A percentile compares a stretch with the other conserved stretches of the same genome.
Conservation (phyloP, 2,329 filamentous ascomycete genomes). For the Xylariales sp. region DNA sequence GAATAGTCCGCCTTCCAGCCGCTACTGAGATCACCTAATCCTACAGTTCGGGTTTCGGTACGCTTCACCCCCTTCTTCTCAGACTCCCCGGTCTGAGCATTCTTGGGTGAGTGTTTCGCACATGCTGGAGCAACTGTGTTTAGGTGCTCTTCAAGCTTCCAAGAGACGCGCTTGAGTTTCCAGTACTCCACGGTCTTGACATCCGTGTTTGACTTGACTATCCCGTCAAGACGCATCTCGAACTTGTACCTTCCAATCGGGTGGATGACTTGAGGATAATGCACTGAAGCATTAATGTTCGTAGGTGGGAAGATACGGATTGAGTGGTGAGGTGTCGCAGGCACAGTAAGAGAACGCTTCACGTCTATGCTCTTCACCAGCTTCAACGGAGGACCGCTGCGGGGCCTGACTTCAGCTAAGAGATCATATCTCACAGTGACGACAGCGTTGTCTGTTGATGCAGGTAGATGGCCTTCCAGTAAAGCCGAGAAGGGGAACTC, state of each 20-base stretch:
- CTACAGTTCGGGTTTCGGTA: slow-evolving; percentile 71
- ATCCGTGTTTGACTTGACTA: slow-evolving; percentile 65
- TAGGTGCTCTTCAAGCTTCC: slow-evolving; percentile 86
- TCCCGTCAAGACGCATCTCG: slow-evolving; percentile 77
- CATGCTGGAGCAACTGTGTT: slow-evolving; percentile 78
- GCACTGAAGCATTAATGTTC: slow-evolving; percentile 81
- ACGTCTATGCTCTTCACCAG: slow-evolving; percentile 67
- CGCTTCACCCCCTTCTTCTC: slow-evolving; percentile 65
- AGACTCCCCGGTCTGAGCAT: slow-evolving; percentile 34
- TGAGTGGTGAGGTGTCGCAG: slow-evolving; percentile 79
- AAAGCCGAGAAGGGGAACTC: slow-evolving; percentile 86
- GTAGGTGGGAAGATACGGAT: slow-evolving; percentile 95
- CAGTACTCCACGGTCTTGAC: slow-evolving; percentile 72
- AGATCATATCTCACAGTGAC: slow-evolving; percentile 76
- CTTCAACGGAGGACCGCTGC: slow-evolving; percentile 53
- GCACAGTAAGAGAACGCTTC: slow-evolving; percentile 69
- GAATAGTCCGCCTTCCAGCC: slow-evolving; percentile 81
- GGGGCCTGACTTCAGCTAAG: slow-evolving; percentile 58
- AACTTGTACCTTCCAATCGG: slow-evolving; percentile 79
- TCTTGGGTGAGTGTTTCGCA: slow-evolving; percentile 61
- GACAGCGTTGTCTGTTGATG: slow-evolving; percentile 70
- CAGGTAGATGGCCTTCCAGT: slow-evolving; percentile 79
- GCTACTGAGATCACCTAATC: slow-evolving; percentile 72
- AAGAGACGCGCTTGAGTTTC: slow-evolving; percentile 86
- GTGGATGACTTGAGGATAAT: slow-evolving; percentile 78